Conservation (phyloP, 2,329 filamentous ascomycete genomes). For the Colletotrichum salicis region DNA sequence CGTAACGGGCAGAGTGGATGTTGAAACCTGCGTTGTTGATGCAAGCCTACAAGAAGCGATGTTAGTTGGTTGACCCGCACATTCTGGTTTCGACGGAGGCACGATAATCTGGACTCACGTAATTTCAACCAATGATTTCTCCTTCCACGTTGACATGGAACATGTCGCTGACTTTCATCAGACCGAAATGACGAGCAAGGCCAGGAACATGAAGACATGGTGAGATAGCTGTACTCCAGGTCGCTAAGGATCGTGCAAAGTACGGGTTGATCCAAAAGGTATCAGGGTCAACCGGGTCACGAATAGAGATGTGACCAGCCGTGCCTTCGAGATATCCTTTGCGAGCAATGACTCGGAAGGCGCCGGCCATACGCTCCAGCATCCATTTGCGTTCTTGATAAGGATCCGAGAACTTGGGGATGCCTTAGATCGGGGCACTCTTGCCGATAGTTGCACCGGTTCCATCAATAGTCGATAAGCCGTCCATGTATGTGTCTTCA, state of each 20-base stretch:
- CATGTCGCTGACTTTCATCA: background rate
- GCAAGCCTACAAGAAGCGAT: background rate
- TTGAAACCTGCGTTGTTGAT: slow-evolving; percentile 49
- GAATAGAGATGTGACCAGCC: background rate
- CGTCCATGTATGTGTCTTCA: background rate
- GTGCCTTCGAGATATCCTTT: background rate
- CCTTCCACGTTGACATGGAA: background rate
- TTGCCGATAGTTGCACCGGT: background rate
- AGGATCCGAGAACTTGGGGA: background rate
- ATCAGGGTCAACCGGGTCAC: background rate
- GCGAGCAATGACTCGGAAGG: background rate
- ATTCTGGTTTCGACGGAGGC: background rate
- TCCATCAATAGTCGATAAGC: background rate
- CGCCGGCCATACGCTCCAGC: background rate
- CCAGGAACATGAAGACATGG: background rate
- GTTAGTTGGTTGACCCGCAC: background rate
- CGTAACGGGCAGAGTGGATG: slow-evolving; percentile 59
- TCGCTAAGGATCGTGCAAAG: background rate
- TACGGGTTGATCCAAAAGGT: background rate
- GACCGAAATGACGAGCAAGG: background rate
- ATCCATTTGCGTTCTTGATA: background rate
- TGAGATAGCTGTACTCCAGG: background rate
- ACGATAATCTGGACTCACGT: background rate
- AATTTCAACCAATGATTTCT: background rate
- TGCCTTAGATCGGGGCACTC: background rate